Evolutionary conservation across 148 eudicot genomes (phyloP).

Genomic region (Heliosperma pusillum): DNA sequence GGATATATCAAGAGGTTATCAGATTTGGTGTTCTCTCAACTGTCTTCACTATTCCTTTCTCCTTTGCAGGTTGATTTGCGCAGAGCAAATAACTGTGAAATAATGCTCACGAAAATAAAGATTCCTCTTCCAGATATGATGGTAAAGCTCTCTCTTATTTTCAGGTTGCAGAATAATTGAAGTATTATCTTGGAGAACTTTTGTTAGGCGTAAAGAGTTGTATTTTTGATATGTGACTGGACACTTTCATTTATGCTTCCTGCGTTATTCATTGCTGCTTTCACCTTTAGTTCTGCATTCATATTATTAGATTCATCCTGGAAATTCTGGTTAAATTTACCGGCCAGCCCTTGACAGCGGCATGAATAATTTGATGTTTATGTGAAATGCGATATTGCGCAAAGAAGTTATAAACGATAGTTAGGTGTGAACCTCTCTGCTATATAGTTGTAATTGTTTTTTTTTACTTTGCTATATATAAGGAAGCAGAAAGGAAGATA

Average conservation of each 20-base stretch:
- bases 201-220: background rate
- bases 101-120: conserved; percentile 97
- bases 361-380: background rate
- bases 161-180: conserved; percentile 2
- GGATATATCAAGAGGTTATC: background rate
- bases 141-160: conserved; percentile 45
- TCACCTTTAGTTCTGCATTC: background rate
- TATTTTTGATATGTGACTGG: background rate
- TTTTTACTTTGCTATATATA: too few relatives aligned
- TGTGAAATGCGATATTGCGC: background rate
- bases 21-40: background rate
- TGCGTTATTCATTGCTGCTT: background rate
- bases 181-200: background rate
- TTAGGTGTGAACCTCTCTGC: background rate
- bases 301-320: background rate
- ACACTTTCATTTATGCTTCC: background rate
- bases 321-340: background rate
- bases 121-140: conserved; percentile 92
- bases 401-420: background rate
- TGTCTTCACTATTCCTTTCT: background rate
- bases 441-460: too few relatives aligned
- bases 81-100: conserved; percentile 94
- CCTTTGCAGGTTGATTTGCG: conserved; percentile 80
- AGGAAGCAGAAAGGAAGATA: too few relatives aligned
- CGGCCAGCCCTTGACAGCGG: background rate